A percentile compares a stretch with the other conserved stretches of the same genome.
Conservation (phyloP, 1,284 basidiomycete genomes). For the Ustilago shanxiensis region DNA sequence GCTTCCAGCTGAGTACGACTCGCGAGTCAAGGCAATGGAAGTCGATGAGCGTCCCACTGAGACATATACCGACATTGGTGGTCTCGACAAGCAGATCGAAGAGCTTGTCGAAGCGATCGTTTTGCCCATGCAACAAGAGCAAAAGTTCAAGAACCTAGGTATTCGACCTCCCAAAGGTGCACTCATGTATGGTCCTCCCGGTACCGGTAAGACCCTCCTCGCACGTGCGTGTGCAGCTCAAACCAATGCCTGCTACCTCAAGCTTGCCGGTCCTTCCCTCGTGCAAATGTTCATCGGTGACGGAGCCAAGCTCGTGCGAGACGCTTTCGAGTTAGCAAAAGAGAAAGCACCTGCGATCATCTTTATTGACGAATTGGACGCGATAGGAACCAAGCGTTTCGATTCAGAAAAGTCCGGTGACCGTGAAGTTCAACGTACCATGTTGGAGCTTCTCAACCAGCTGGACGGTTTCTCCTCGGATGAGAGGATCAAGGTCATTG, state of each 20-base stretch:
- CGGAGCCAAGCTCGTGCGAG: constrained; percentile 97
- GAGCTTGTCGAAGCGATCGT: constrained; percentile 85
- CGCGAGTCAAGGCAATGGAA: constrained; percentile 90
- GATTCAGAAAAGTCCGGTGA: constrained; percentile 98
- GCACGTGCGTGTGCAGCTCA: constrained; percentile 89
- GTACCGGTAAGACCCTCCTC: constrained; percentile 96
- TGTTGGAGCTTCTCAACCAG: constrained; percentile 96
- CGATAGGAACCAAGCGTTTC: constrained; percentile 98
- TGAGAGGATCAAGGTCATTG: constrained; percentile 98
- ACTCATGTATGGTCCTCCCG: constrained; percentile 84
- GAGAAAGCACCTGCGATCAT: constrained; percentile 98
- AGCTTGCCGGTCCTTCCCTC: constrained; percentile 81
- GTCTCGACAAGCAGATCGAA: constrained; percentile 84
- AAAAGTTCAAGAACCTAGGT: constrained; percentile 84
- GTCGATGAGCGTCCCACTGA: constrained; percentile 85
- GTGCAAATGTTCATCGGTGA: constrained; percentile 93
- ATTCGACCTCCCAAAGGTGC: constrained; percentile 84
- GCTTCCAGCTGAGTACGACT: constrained; percentile 81
- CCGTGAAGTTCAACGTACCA: constrained; percentile 98
- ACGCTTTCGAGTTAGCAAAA: constrained; percentile 95
- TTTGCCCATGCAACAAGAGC: constrained; percentile 83
- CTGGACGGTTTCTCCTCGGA: constrained; percentile 88
- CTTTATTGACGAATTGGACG: constrained; percentile 99
- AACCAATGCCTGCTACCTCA: constrained; percentile 84
- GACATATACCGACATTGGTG: constrained; percentile 83